Base-by-base conservation (phyloP, 345 rosid genomes). In the Rhizophora mangle region DNA sequence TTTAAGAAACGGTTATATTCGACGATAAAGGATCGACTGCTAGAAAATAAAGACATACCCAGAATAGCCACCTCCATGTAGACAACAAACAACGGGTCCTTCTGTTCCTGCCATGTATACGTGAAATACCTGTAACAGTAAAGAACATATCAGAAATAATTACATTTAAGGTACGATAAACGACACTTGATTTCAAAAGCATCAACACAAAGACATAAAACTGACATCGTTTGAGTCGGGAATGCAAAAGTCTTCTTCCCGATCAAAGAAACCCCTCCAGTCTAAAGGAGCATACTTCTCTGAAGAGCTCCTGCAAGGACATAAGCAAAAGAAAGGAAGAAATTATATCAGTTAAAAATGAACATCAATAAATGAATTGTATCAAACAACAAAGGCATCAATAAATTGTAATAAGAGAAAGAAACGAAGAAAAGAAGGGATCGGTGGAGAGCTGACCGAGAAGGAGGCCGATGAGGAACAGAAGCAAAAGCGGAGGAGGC, bases 21-120 rank as follows among this genome's bases (percentile, higher is more conserved):
- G 49, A 11, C 49, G 15, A 43, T 15, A 56, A 16, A 51, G 46
- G 15, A 20, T 30, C 8, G 57, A 64, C 11, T 2, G 60, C 19
- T 62, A 46, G 54, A 10, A 6, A 15, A 21, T 54, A 4, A 0
- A 60, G 43, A 57, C 84, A 71, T 77, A 95, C 98, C 99, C 99
- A 66, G 89, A 82, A 81, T 84, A 89, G 58, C 97, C 99, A 76
- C 97, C 99, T 29, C 97, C 99, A 64, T 92, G 97, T n/a, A 95
- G 85, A 83, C 92, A 92, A 80, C 90, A 86, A 31, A 90, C 91
- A 30, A 92, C 91, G 3, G 97, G 96, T 62, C 99, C 97, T 71
- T 90, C 89, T 9, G 76, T 85, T 78, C 99, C 99, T 72, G 96
- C 96, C 82, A 80, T 72, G 78, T 90, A 95, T 26, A 95, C 87